A percentile compares a stretch with the other conserved stretches of the same genome.
phyloP scores from a whole-genome alignment of 257 asterid genomes.

The Lycium barbarum region DNA sequence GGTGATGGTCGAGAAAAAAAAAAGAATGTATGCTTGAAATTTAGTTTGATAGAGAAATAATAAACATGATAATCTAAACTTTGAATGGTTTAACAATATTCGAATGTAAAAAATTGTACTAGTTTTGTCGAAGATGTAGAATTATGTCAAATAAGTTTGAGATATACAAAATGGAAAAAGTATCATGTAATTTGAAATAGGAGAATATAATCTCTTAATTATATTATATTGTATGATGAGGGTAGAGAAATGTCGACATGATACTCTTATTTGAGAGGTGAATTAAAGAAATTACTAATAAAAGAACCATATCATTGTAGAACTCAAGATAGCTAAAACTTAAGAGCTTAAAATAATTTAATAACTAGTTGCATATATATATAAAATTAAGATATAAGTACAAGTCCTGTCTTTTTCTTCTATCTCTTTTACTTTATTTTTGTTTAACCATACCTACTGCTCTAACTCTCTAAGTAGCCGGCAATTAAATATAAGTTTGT shows the following conservation, averaged over 20 bases:
- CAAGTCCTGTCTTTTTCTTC: not conserved
- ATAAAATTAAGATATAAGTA: not conserved
- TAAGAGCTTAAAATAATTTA: not conserved
- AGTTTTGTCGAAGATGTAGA: not conserved
- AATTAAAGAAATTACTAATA: not conserved
- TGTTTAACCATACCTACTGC: not conserved
- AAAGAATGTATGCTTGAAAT: no score
- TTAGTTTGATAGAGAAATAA: not conserved
- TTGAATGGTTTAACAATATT: not conserved
- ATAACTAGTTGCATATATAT: not conserved
- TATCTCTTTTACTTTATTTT: not conserved
- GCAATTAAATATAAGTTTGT: not conserved
- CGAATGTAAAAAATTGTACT: not conserved
- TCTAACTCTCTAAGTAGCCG: conserved; percentile 13
- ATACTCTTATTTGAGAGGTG: not conserved
- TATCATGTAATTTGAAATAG: not conserved
- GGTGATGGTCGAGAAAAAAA: not conserved
- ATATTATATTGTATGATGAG: no score
- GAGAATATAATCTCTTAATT: not conserved
- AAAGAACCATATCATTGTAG: not conserved
- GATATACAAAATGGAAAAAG: not conserved
- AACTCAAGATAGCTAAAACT: not conserved
- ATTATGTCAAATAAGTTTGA: not conserved
- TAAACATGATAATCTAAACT: not conserved
- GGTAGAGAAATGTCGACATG: not conserved